These are phyloP conservation scores for Amylocarpus encephaloides DNA, from an alignment of 2,329 filamentous ascomycete genomes.

Conservation along the genomic window DNA sequence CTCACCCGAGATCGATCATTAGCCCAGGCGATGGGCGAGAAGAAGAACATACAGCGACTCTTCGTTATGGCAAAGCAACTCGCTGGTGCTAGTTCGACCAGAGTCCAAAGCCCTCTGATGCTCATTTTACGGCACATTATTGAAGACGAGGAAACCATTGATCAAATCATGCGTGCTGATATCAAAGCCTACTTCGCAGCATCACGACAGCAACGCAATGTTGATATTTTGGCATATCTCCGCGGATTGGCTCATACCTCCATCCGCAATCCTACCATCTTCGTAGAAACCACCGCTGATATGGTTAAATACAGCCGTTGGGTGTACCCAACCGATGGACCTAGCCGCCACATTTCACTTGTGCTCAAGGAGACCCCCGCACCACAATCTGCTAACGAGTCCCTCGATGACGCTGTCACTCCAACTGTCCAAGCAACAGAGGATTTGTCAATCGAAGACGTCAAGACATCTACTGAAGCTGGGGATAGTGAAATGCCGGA, in stretches of 20 bases:
- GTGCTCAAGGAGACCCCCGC: slow-evolving; percentile 24
- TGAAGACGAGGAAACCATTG: slow-evolving; percentile 86
- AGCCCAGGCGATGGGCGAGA: slow-evolving; percentile 73
- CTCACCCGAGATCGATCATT: slow-evolving; percentile 73
- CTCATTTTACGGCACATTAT: slow-evolving; percentile 85
- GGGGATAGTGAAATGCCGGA: slow-evolving; percentile 57
- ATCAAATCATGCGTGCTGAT: slow-evolving; percentile 86
- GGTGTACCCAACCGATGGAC: slow-evolving; percentile 31
- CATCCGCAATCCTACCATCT: slow-evolving; percentile 75
- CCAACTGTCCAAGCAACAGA: slow-evolving; percentile 32
- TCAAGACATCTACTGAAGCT: slow-evolving; percentile 55
- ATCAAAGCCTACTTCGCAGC: slow-evolving; percentile 71
- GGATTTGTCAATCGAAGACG: slow-evolving; percentile 36
- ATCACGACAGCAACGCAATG: slow-evolving; percentile 44
- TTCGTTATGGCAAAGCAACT: slow-evolving; percentile 96
- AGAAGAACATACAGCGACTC: slow-evolving; percentile 79
- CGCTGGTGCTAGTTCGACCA: slow-evolving; percentile 68
- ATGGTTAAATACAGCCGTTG: slow-evolving; percentile 68
- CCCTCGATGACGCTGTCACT: slow-evolving; percentile 26
- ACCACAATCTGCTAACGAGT: slow-evolving; percentile 12
- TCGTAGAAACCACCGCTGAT: slow-evolving; percentile 82
- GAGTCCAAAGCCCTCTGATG: slow-evolving; percentile 60
- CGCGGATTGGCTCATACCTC: slow-evolving; percentile 73
- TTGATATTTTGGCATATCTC: slow-evolving; percentile 68
- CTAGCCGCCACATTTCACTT: slow-evolving; percentile 40